These are phyloP conservation scores for Alnus glutinosa DNA, from an alignment of 306 rosid species.

Conservation along the genomic window DNA sequence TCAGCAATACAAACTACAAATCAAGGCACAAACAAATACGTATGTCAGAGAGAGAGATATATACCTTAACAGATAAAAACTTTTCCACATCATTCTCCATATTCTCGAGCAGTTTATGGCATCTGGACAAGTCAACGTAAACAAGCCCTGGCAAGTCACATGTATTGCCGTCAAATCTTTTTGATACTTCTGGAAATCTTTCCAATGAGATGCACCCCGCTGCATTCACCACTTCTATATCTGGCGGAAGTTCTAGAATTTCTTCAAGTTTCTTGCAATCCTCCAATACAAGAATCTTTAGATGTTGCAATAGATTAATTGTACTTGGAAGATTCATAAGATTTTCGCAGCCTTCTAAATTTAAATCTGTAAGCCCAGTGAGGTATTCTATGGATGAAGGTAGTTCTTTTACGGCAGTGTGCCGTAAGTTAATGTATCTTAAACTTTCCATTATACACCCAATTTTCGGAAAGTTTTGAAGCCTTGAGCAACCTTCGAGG, in stretches of 20 bases:
- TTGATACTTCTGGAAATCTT: constrained; percentile 7
- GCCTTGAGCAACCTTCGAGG: constrained; percentile 28
- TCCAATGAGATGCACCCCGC: constrained; percentile 14
- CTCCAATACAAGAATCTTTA: not conserved
- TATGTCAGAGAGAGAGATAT: not conserved
- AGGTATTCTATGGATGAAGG: constrained; percentile 24
- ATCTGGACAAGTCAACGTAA: not conserved
- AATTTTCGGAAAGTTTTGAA: constrained; percentile 31
- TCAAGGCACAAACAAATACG: not conserved
- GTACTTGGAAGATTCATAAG: constrained; percentile 13
- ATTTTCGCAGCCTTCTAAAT: constrained; percentile 3
- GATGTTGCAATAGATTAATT: not conserved
- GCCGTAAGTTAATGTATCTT: constrained; percentile 5
- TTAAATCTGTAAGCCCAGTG: not conserved
- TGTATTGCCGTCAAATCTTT: not conserved
- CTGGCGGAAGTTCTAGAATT: constrained; percentile 10
- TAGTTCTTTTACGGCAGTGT: constrained; percentile 20
- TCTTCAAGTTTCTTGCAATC: not conserved
- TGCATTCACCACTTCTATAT: not conserved
- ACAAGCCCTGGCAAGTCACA: constrained; percentile 2
- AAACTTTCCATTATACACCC: not conserved
- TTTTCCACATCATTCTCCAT: not conserved
- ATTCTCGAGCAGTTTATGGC: not conserved
- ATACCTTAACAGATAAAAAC: not conserved
- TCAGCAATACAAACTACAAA: not conserved